Conservation (phyloP, 805 yeast genomes). For the Yarrowia osloensis region DNA sequence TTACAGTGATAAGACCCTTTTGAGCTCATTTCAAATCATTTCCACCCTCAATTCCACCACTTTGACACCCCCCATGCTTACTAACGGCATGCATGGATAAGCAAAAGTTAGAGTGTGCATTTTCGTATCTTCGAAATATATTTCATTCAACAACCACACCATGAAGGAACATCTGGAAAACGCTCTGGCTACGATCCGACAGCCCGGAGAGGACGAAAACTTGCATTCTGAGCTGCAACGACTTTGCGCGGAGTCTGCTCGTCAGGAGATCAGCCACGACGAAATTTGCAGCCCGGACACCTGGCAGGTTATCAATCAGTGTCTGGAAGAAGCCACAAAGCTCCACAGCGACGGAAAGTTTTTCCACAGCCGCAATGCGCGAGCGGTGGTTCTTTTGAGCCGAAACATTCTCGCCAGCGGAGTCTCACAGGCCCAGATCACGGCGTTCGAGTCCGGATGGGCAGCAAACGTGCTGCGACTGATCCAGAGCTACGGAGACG, state of each 20-base stretch:
- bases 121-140: too few species aligned
- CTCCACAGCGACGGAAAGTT: neutral
- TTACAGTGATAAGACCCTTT: too few species aligned
- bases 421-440: conserved; percentile 3
- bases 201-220: conserved; percentile 9
- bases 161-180: neutral
- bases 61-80: neutral
- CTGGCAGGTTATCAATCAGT: neutral
- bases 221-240: neutral
- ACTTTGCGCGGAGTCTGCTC: conserved; percentile 1
- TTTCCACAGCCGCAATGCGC: conserved; percentile 22
- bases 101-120: neutral
- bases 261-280: neutral
- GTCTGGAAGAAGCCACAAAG: neutral
- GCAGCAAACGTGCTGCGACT: neutral
- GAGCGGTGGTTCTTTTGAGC: conserved; percentile 4
- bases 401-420: conserved; percentile 19
- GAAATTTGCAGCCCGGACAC: conserved; percentile 4
- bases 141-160: neutral
- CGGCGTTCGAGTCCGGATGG: conserved; percentile 21
- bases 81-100: neutral
- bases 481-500: conserved; percentile 10
- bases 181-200: neutral
- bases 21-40: too few species aligned
- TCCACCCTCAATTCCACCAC: too few species aligned